phyloP scores from a whole-genome alignment of 73 alveolate genomes.

The Paramecium octaurelia region DNA sequence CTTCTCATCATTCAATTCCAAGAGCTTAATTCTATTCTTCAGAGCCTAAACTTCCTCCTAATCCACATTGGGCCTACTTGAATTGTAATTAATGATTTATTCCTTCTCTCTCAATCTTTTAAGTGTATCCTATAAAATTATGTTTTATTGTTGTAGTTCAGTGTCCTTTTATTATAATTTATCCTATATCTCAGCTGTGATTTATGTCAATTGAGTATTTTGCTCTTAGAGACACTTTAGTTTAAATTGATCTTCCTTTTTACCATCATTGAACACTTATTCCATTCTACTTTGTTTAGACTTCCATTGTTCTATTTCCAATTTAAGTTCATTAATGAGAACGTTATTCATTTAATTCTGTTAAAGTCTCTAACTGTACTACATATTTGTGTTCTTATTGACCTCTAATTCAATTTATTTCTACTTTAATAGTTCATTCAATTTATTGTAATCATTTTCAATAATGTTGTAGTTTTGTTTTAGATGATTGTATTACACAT shows the following conservation, averaged over 20 bases:
- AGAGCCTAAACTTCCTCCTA: not conserved
- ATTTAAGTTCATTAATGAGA: not conserved
- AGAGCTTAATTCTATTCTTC: not conserved
- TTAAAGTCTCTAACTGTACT: not conserved
- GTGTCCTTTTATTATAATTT: not conserved
- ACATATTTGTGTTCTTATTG: not conserved
- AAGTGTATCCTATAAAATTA: not conserved
- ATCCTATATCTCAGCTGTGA: not conserved
- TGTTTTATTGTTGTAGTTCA: not conserved
- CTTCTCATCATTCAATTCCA: not conserved
- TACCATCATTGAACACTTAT: not conserved
- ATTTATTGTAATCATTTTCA: not conserved
- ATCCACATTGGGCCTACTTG: not conserved
- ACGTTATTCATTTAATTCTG: not conserved
- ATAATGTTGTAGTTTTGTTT: not conserved
- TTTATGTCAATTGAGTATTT: not conserved
- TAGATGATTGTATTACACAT: not conserved
- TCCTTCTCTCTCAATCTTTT: not conserved
- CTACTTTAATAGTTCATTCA: not conserved
- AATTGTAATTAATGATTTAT: not conserved
- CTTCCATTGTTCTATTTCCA: not conserved
- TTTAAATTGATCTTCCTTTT: not conserved
- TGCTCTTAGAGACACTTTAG: not conserved
- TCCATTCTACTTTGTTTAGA: slow-evolving; percentile 1
- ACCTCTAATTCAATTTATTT: not conserved